Base-by-base conservation (phyloP, 2,329 filamentous ascomycete genomes). In the Basipetospora chlamydospora region DNA sequence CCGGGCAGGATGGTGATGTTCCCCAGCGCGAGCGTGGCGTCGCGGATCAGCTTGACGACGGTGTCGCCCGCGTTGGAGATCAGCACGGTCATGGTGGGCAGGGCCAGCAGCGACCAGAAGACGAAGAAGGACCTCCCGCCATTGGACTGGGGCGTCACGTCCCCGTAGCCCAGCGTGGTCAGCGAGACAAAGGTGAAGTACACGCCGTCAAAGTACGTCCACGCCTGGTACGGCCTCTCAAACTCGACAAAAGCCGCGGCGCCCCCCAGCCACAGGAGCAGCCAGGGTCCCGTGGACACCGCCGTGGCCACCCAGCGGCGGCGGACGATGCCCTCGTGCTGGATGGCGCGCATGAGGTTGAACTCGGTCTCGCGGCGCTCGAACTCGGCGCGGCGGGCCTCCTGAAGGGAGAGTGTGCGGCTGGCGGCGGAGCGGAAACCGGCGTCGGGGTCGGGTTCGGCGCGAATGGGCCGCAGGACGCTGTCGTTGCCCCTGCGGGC, bases 161-260 rank as follows among this genome's bases (percentile, higher is more conserved):
- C 85, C 3, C 87, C 87, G 47, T 93, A 94, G 1, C 87, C 87
- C 26, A 94, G 82, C 0, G 87, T 94, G 2, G 86, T 65, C 17
- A 94, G 69, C 3, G 77, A 79, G 23, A 85, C 75, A 53, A 90
- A 95, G 45, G 77, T 77, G 51, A 94, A 92, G 56, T 94, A 94
- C 29, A 95, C 66, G 0, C 77, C 71, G 39, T 86, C 64, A 46
- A 88, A 94, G 50, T 93, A 95, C 1, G 58, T 66, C 73, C 85
- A 78, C 3, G 51, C 43, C 44, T 78, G 73, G 35, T 73, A 73
- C 0, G 52, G 49, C 12, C 49, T 39, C 49, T 78, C 73, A 36
- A 56, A 62, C 9, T 49, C 50, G 46, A 66, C 57, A 44, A 95
- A 94, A 8, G 90, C 69, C 11, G 76, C 63, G 2, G 85, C 85